These are phyloP conservation scores for Ormosia semicastrata DNA, from an alignment of 306 rosid genomes.

Conservation along the genomic window DNA sequence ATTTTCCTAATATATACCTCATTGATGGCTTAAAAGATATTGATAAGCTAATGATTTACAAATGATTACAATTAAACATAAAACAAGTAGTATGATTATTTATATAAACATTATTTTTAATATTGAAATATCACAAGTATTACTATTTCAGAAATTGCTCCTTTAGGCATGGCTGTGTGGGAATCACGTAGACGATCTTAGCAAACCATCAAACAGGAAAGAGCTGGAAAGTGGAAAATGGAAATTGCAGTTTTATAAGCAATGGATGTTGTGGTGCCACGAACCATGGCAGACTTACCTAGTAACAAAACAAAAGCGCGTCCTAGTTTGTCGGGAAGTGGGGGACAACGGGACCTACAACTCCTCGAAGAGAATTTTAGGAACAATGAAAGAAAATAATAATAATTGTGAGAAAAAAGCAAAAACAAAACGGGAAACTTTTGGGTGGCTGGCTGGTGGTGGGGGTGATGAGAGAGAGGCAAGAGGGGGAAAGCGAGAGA, in stretches of 20 bases:
- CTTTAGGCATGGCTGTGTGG: background rate
- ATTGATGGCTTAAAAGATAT: too few species aligned
- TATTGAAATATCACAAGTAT: background rate
- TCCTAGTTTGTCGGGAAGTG: constrained; percentile 17
- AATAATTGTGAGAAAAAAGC: background rate
- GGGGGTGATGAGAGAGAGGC: constrained; percentile 55
- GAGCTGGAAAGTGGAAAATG: background rate
- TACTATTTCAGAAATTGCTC: background rate
- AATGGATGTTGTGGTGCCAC: constrained; percentile 7
- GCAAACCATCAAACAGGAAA: background rate
- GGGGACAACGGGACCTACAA: background rate
- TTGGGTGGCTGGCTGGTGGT: constrained; percentile 49
- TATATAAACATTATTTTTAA: background rate
- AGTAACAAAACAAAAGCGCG: constrained; percentile 25
- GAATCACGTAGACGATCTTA: constrained; percentile 18
- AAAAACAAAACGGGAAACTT: constrained; percentile 3
- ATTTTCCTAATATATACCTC: too few species aligned
- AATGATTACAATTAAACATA: too few species aligned
- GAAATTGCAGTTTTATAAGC: background rate
- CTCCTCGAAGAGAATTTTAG: background rate
- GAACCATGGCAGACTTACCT: background rate
- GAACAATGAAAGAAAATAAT: background rate
- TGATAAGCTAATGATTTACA: too few species aligned
- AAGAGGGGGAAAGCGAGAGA: constrained; percentile 23
- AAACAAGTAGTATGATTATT: too few species aligned